These are phyloP conservation scores for Fusarium nematophilum DNA, from an alignment of 2,329 filamentous ascomycete genomes.

Conservation along the genomic window DNA sequence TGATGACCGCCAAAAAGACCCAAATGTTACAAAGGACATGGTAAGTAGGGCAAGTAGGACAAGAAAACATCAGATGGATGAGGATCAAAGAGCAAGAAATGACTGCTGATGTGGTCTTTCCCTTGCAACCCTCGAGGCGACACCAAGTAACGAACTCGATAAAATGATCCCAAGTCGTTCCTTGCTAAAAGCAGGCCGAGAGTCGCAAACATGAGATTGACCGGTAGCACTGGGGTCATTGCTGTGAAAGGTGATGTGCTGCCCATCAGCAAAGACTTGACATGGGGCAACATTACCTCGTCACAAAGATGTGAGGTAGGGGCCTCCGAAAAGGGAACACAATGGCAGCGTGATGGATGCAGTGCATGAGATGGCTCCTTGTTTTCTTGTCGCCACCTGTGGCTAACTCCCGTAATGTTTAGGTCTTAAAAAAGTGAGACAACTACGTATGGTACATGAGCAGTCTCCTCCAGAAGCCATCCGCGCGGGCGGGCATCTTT, in stretches of 20 bases:
- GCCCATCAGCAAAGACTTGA: background rate
- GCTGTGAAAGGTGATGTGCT: background rate
- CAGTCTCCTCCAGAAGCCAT: conserved; percentile 14
- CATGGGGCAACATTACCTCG: background rate
- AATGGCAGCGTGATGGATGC: conserved; percentile 10
- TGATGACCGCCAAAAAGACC: conserved; percentile 7
- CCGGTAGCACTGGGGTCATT: background rate
- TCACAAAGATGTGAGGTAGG: conserved; percentile 18
- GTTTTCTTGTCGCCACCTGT: conserved; percentile 20
- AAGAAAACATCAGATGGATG: background rate
- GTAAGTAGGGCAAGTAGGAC: conserved; percentile 10
- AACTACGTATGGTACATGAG: background rate
- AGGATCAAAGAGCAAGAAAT: background rate
- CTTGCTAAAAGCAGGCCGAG: background rate
- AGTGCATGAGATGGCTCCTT: conserved; percentile 19
- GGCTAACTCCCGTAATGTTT: conserved; percentile 1
- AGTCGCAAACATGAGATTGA: too few relatives aligned
- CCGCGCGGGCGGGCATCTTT: conserved; percentile 3
- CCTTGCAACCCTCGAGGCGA: too few relatives aligned
- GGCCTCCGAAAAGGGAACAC: conserved; percentile 22
- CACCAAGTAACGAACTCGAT: too few relatives aligned
- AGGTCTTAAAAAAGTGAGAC: conserved; percentile 27
- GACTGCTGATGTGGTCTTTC: background rate
- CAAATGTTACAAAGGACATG: background rate
- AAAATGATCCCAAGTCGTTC: background rate